Evolutionary conservation across 805 yeast genomes (phyloP), one percentile per base, ranked within the genome.

Genomic region (Brettanomyces nanus): DNA sequence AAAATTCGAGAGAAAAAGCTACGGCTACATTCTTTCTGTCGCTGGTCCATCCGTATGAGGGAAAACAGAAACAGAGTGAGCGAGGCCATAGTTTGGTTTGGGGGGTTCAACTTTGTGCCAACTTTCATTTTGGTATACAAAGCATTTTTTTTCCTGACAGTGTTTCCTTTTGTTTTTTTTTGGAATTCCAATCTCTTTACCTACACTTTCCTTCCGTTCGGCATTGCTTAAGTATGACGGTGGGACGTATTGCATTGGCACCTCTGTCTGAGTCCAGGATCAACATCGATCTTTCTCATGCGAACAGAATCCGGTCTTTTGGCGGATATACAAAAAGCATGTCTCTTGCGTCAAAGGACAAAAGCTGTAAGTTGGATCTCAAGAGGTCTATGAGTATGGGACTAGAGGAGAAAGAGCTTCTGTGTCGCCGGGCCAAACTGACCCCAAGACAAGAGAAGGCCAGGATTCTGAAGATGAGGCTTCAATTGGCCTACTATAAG

Each of bases 401-500:
- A 13, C 29, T 22, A 19, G 29, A 14, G 3, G 36, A 22, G 18
- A 14, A 21, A 29, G 20, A 33, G 20, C 29, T 33, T 17, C 20
- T 21, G 2, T 21, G 13, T n/a, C n/a, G 18, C 9, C 19, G 19
- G 31, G 25, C 26, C 5, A 31, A 44, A 11, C 31, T 41, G 6
- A 46, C 59, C 19, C 59, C 58, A 37, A 43, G 51, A 23, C 42
- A 52, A 39, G 48, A 56, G 46, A 54, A 63, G 26, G 71, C 70
- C 5, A 52, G 68, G 35, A 62, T 60, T 45, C 59, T 74, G 41
- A 66, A 68, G 45, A 55, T 67, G 41, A 64, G 75, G 44, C 54
- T 74, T 19, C 69, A 69, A 45, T 48, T 73, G 35, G 80, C 80
- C 2, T 69, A 69, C 46, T 73, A 65, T 52, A 74, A 73, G 47